phyloP scores from a whole-genome alignment of 768 basidiomycete species.

The Hygrocybe coccinea region DNA sequence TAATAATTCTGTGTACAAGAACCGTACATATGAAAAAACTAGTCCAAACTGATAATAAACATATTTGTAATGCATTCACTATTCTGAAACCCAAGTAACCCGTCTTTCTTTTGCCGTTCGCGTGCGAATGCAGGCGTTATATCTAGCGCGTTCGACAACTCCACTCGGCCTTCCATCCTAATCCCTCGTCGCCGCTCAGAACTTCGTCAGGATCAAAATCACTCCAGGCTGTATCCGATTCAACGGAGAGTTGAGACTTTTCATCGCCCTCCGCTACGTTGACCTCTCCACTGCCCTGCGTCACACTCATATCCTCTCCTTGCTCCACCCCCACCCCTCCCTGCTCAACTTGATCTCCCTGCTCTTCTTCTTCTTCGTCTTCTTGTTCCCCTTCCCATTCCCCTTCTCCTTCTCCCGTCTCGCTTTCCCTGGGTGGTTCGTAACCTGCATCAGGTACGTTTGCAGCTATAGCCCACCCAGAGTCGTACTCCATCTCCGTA shows the following conservation, averaged over 20 bases:
- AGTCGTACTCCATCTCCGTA: conserved; percentile 12
- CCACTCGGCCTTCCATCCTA: too few relatives aligned
- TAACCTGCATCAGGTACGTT: conserved; percentile 10
- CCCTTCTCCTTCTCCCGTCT: neutral
- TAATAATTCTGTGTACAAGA: too few relatives aligned
- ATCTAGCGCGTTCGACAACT: too few relatives aligned
- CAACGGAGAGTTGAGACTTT: neutral
- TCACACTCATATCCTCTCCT: neutral
- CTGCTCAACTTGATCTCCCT: neutral
- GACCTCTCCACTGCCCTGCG: neutral
- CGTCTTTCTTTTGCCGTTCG: too few relatives aligned
- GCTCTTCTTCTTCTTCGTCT: neutral
- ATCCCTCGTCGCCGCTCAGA: conserved; percentile 12
- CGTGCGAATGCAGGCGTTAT: too few relatives aligned
- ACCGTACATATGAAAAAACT: too few relatives aligned
- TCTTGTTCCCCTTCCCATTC: neutral
- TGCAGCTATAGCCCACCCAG: conserved; percentile 5
- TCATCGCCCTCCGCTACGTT: neutral
- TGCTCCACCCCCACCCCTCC: neutral
- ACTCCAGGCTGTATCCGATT: conserved; percentile 6
- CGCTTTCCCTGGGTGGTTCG: conserved; percentile 3
- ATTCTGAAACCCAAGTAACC: too few relatives aligned
- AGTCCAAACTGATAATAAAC: too few relatives aligned
- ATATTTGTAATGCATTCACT: too few relatives aligned
- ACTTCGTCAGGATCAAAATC: conserved; percentile 13